A percentile compares a stretch with the other conserved stretches of the same genome.
phyloP scores from a whole-genome alignment of 2,329 filamentous ascomycete species.

The Myrmaecium sp. region DNA sequence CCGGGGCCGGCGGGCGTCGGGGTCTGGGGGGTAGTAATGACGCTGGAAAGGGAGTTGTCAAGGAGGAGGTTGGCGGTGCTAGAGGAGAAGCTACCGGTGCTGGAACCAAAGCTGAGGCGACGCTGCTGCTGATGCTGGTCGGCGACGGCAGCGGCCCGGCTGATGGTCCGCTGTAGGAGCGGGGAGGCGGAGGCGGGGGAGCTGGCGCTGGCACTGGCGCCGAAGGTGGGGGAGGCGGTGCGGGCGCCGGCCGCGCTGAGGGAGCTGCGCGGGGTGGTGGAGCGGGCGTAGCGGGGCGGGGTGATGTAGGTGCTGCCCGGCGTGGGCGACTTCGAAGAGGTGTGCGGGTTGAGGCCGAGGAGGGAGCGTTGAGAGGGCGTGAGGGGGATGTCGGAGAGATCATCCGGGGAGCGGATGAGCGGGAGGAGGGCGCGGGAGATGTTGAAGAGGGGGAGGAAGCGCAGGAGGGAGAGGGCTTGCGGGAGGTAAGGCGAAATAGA shows the following conservation, averaged over 20 bases:
- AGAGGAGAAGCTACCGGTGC: slow-evolving; percentile 4
- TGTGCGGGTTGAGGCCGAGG: slow-evolving; percentile 58
- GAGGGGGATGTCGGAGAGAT: slow-evolving; percentile 75
- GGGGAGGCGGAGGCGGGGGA: slow-evolving; percentile 1
- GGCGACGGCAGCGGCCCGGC: slow-evolving; percentile 36
- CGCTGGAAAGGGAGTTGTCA: slow-evolving; percentile 17
- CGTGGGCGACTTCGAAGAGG: slow-evolving; percentile 36
- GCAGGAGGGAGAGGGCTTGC: slow-evolving; percentile 27
- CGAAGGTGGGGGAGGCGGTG: slow-evolving; percentile 21
- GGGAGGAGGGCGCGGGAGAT: slow-evolving; percentile 55
- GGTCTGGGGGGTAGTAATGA: slow-evolving; percentile 34
- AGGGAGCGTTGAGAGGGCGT: slow-evolving; percentile 77
- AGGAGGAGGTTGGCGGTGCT: slow-evolving; percentile 31
- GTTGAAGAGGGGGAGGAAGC: slow-evolving; percentile 43
- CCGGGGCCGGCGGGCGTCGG: slow-evolving; percentile 45
- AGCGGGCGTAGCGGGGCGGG: slow-evolving; percentile 71
- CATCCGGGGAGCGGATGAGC: slow-evolving; percentile 53
- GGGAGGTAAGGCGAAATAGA: slow-evolving; percentile 20
- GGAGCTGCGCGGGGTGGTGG: slow-evolving; percentile 48
- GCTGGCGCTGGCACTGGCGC: slow-evolving; percentile 14
- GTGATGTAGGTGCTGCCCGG: slow-evolving; percentile 63
- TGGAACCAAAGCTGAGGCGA: slow-evolving; percentile 3
- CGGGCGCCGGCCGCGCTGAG: slow-evolving; percentile 28
- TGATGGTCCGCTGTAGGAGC: slow-evolving; percentile 3
- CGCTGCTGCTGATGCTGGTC: slow-evolving; percentile 25